Base-by-base conservation (phyloP, 1,139 yeast genomes). In the Yamadazyma blattariae region DNA sequence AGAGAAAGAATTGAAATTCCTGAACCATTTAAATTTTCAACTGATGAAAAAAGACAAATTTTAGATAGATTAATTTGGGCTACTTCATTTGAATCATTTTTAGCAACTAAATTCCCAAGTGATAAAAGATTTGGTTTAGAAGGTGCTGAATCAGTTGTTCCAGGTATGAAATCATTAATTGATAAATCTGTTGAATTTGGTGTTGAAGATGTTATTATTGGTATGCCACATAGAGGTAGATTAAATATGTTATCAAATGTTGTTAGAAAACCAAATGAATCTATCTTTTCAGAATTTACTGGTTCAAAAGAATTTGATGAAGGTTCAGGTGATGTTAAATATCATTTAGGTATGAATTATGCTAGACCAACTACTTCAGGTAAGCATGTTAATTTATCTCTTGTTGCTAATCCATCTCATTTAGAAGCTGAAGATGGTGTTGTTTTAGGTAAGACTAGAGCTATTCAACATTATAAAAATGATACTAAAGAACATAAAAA, bases 201-300 rank as follows among this genome's bases (percentile, higher is more conserved):
- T 54, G 82, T 90, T 40, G 97, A 90, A 67, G 97, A 92, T 60
- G 80, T 92, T 44, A 95, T 92, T 54, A 84, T 94, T 54, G 99
- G 99, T 72, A 92, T 92, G 98, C 97, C 99, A 39, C 98, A 92
- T 68, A 88, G 99, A 78, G 99, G 99, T 69, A 84, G 99, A 74
- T 77, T 92, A 57, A 92, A 92, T 65, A 90, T 92, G 84, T 78
- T 92, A 67, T 88, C 97, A 42, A 92, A 92, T 68, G 98, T 92
- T 55, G 97, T 92, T 35, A 86, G 98, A 72, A 92, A 92, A 66
- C 97, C 98, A 55, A 90, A 92, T 61, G 97, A 92, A 73, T 88
- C 96, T 32, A 94, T 92, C 59, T 92, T 92, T 64, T 82, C 94
- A 34, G 99, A 92, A 71, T 92, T 92, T 63, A 75, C 92, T 39